These are phyloP conservation scores for Wallacemonas sp. DNA, from an alignment of 208 protist species.

Conservation along the genomic window DNA sequence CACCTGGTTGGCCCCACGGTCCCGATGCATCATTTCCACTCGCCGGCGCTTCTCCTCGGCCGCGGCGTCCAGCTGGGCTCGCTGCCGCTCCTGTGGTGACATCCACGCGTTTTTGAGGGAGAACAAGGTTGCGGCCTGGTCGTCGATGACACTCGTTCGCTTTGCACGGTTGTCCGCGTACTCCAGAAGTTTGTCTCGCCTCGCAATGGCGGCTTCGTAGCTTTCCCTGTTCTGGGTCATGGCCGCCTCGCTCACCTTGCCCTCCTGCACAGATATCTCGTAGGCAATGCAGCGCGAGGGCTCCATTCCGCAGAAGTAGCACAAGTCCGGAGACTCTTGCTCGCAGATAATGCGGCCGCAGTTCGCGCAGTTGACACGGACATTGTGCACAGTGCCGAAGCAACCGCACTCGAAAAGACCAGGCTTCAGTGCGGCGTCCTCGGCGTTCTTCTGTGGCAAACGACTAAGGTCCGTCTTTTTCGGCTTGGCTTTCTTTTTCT, in stretches of 20 bases:
- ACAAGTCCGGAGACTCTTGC: constrained; percentile 76
- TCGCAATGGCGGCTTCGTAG: constrained; percentile 68
- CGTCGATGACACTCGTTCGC: constrained; percentile 85
- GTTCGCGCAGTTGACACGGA: constrained; percentile 83
- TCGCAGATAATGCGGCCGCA: constrained; percentile 91
- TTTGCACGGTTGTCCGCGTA: constrained; percentile 71
- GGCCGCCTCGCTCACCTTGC: constrained; percentile 70
- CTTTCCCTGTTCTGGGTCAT: constrained; percentile 43
- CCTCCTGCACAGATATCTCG: constrained; percentile 80
- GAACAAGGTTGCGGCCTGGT: constrained; percentile 75
- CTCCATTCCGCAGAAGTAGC: constrained; percentile 82
- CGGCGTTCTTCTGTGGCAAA: constrained; percentile 14
- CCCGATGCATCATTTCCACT: constrained; percentile 63
- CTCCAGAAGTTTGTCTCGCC: constrained; percentile 72
- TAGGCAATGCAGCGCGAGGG: constrained; percentile 71
- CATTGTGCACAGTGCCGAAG: constrained; percentile 78
- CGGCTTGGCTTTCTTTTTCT: constrained; percentile 21
- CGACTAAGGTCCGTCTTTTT: constrained; percentile 25
- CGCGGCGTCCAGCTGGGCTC: constrained; percentile 45
- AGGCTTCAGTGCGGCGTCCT: constrained; percentile 44
- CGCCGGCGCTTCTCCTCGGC: constrained; percentile 43
- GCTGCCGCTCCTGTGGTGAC: constrained; percentile 50
- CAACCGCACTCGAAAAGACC: constrained; percentile 85
- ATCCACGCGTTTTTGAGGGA: constrained; percentile 80
- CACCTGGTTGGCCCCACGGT: constrained; percentile 60